Evolutionary conservation across 352 stramenopile genomes (phyloP), one percentile per base, ranked within the genome.

Genomic region (Detonula confervacea): DNA sequence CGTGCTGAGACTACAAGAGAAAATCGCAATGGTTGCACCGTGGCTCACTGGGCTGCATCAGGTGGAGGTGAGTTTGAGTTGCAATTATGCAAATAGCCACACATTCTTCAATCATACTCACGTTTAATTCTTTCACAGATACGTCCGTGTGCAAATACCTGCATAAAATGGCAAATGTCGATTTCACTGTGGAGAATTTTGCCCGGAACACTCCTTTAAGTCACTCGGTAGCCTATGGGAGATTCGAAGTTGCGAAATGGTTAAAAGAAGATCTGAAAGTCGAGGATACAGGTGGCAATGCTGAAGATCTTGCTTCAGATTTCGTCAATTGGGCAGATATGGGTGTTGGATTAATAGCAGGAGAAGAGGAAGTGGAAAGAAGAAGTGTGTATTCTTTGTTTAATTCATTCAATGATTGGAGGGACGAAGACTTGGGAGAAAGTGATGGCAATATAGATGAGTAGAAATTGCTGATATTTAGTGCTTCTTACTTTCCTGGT

Each of bases 21-120:
- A 9, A 93, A 93, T 81, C 57, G 83, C 14, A 93, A 93, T 73
- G 87, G 87, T 12, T 93, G 87, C 64, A 86, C 77, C 7, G 82
- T 90, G 0, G 87, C 87, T 24, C 87, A 93, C 61, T 93, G 87
- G 87, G 85, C 81, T 47, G 51, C 75, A 8, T 79, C 61, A 24
- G 71, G 71, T 35, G 67, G 75, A 18, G 61, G 37, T 59, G 24
- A 59, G 51, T 59, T 1, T 16, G 12, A n/a, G 16, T 16, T 49
- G 39, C 12, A 3, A 29, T 16, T 56, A 16, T 30, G n/a, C 18
- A 33, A 24, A 56, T 56, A 4, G 16, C 16, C 3, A 5, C 47
- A 56, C n/a, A 56, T 22, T 56, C 12, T 42, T 42, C 12, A 42
- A 42, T 56, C 47, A 2, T 30, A 20, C n/a, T 56, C 20, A 24